These are phyloP conservation scores for Orbilia quercus DNA, from an alignment of 2,329 filamentous ascomycete genomes.

Conservation along the genomic window DNA sequence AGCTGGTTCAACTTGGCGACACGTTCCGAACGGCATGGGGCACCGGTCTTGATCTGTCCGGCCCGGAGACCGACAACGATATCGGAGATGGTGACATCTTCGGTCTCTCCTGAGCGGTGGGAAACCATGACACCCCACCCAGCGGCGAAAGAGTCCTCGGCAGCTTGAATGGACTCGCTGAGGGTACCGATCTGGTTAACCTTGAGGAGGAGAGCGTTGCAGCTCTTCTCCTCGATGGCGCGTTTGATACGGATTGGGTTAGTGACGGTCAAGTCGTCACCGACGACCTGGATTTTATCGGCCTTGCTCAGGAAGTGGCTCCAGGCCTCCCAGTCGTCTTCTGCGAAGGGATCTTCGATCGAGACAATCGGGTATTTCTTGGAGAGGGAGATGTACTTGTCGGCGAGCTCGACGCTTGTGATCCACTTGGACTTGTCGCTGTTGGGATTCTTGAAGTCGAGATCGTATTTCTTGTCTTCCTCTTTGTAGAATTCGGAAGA, in stretches of 20 bases:
- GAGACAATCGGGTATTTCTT: constrained; percentile 98
- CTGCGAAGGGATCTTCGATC: constrained; percentile 98
- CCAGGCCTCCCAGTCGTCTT: constrained; percentile 99
- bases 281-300: constrained; percentile 96
- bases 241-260: constrained; percentile 99
- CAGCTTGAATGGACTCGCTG: constrained; percentile 98
- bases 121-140: constrained; percentile 99
- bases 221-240: constrained; percentile 98
- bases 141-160: constrained; percentile 96
- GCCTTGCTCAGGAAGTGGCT: constrained; percentile 99
- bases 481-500: constrained; percentile 99
- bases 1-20: constrained; percentile 99
- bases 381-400: constrained; percentile 85
- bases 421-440: constrained; percentile 97
- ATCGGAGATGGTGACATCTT: constrained; percentile 99
- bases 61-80: constrained; percentile 96
- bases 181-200: constrained; percentile 99
- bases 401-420: constrained; percentile 96
- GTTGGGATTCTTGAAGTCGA: constrained; percentile 99
- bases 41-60: constrained; percentile 99
- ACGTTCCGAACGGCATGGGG: constrained; percentile 94
- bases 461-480: constrained; percentile 98
- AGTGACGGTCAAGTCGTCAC: constrained; percentile 98
- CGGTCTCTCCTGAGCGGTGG: constrained; percentile 98
- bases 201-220: constrained; percentile 98